These are phyloP conservation scores for Umbelopsis sp. DNA, from an alignment of 371 early-diverging fungal genomes.

Conservation along the genomic window DNA sequence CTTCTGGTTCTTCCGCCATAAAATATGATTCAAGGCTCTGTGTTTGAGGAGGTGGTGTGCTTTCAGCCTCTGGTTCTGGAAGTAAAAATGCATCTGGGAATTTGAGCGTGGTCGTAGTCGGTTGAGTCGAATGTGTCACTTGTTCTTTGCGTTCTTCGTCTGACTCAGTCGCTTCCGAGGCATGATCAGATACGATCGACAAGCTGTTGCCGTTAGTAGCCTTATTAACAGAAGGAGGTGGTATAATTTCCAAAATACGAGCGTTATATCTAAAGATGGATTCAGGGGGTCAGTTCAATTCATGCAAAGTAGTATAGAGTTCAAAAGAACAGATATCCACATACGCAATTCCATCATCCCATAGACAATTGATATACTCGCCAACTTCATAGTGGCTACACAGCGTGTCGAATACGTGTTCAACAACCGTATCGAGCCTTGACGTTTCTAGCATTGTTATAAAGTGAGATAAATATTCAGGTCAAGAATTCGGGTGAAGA, in stretches of 20 bases:
- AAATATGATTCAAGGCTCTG: neutral
- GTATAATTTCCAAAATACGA: conserved; percentile 7
- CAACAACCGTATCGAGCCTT: conserved; percentile 59
- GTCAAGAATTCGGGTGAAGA: neutral
- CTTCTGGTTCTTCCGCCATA: conserved; percentile 12
- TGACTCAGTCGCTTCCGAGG: conserved; percentile 26
- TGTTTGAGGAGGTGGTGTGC: conserved; percentile 2
- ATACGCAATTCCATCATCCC: conserved; percentile 55
- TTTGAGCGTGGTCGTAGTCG: conserved; percentile 32
- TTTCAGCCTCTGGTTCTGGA: conserved; percentile 30
- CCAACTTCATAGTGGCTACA: conserved; percentile 47
- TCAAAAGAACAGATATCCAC: conserved; percentile 8
- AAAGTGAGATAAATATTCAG: no score
- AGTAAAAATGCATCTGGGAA: conserved; percentile 54
- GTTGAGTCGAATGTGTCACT: conserved; percentile 29
- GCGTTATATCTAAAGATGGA: conserved; percentile 17
- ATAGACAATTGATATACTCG: conserved; percentile 53
- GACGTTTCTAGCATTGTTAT: conserved; percentile 28
- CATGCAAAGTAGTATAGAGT: conserved; percentile 50
- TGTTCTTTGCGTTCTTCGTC: conserved; percentile 36
- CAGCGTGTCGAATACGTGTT: conserved; percentile 53
- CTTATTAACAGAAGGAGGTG: neutral
- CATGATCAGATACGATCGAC: neutral
- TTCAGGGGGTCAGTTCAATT: conserved; percentile 24
- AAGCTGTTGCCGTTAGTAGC: neutral